These are phyloP conservation scores for Pyrenophora graminea DNA, from an alignment of 2,329 filamentous ascomycete genomes.

Conservation along the genomic window DNA sequence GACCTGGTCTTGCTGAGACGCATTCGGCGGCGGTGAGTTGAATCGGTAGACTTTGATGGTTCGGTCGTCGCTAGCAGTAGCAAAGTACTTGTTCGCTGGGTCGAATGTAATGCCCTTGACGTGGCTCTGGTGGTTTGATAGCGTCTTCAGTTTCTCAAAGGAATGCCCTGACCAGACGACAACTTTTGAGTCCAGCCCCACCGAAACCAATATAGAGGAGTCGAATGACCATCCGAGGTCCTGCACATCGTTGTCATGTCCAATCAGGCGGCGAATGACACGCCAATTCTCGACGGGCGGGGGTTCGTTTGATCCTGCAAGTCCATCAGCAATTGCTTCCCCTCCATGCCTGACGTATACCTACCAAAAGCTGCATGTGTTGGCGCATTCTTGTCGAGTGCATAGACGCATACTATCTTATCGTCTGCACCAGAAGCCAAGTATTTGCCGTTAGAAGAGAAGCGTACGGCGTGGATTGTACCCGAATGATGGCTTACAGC, in stretches of 20 bases:
- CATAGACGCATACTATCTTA: slow-evolving; percentile 98
- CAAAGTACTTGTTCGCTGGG: slow-evolving; percentile 98
- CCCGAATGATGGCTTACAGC: slow-evolving; percentile 98
- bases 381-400: slow-evolving; percentile 80
- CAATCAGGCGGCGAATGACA: slow-evolving; percentile 87
- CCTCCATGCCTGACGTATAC: slow-evolving; percentile 25
- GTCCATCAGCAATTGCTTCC: slow-evolving; percentile 17
- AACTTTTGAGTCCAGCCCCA: slow-evolving; percentile 95
- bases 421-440: slow-evolving; percentile 96
- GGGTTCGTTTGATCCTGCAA: slow-evolving; percentile 76
- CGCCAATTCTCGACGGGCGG: slow-evolving; percentile 98
- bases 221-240: slow-evolving; percentile 97
- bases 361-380: slow-evolving; percentile 77
- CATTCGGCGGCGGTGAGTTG: slow-evolving; percentile 82
- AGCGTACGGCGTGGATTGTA: slow-evolving; percentile 95
- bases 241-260: slow-evolving; percentile 98
- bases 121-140: slow-evolving; percentile 92
- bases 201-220: slow-evolving; percentile 92
- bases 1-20: slow-evolving; percentile 90
- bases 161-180: slow-evolving; percentile 98
- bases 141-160: slow-evolving; percentile 95
- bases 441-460: slow-evolving; percentile 93
- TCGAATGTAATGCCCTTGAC: slow-evolving; percentile 99
- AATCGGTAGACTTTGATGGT: slow-evolving; percentile 97
- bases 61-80: slow-evolving; percentile 94